These are phyloP conservation scores for Eucommia ulmoides DNA, from an alignment of 257 asterid species.

Conservation along the genomic window DNA sequence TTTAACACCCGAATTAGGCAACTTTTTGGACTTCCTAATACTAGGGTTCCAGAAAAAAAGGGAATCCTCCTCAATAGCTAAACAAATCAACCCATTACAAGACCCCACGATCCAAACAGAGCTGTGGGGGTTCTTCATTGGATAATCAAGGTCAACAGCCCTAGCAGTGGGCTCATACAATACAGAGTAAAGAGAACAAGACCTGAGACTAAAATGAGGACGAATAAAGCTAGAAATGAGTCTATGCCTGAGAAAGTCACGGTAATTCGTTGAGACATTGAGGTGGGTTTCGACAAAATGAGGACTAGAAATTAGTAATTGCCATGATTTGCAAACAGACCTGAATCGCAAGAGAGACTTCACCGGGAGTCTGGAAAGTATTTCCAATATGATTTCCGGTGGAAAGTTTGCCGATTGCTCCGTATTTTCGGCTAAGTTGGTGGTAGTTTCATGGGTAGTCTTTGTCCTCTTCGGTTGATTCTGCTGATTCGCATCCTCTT, in stretches of 20 bases:
- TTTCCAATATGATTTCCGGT: constrained; percentile 27
- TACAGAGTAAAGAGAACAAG: not conserved
- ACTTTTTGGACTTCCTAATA: constrained; percentile 15
- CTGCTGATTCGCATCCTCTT: too few species aligned
- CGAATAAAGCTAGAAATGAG: constrained; percentile 8
- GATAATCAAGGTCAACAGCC: not conserved
- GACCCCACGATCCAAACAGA: constrained; percentile 20
- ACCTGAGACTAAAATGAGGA: not conserved
- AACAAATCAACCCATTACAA: constrained; percentile 31
- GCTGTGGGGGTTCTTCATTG: not conserved
- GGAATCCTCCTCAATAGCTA: constrained; percentile 17
- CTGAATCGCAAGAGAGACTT: constrained; percentile 32
- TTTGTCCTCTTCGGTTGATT: too few species aligned
- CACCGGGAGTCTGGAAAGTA: constrained; percentile 38
- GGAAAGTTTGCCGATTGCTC: constrained; percentile 16
- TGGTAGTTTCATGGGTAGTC: too few species aligned
- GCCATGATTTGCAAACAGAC: constrained; percentile 39
- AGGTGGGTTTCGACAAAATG: constrained; percentile 26
- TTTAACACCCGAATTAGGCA: constrained; percentile 14
- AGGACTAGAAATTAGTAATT: constrained; percentile 17
- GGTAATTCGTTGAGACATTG: constrained; percentile 6
- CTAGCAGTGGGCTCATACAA: not conserved
- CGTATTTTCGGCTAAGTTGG: not conserved
- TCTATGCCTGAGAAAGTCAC: constrained; percentile 7
- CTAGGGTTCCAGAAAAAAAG: constrained; percentile 41